Evolutionary conservation across 2,329 filamentous ascomycete genomes (phyloP), one percentile per base, ranked within the genome.

Genomic region (Penicillium italicum): DNA sequence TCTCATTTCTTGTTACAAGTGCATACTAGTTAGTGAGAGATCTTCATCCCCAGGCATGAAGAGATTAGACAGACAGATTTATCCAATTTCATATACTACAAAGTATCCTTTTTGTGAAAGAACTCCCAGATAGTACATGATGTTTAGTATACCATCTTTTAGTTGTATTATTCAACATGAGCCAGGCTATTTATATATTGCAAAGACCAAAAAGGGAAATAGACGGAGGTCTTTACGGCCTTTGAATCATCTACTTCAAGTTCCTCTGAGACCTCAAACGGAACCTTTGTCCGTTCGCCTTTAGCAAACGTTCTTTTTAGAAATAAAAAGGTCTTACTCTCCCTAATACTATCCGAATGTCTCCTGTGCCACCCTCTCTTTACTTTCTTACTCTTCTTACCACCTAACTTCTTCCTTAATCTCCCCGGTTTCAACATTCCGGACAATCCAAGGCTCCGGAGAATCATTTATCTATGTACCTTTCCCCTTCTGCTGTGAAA

Each of bases 101-200:
- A n/a, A n/a, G n/a, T n/a, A n/a, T n/a, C n/a, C n/a, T n/a, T n/a
- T n/a, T n/a, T n/a, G n/a, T n/a, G n/a, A n/a, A n/a, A n/a, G n/a
- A n/a, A n/a, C n/a, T n/a, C n/a, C n/a, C n/a, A n/a, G n/a, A n/a
- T n/a, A n/a, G n/a, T n/a, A n/a, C n/a, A n/a, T n/a, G n/a, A n/a
- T n/a, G n/a, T n/a, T n/a, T n/a, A n/a, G n/a, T n/a, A n/a, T n/a
- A n/a, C n/a, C n/a, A n/a, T n/a, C n/a, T n/a, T n/a, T n/a, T n/a
- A n/a, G n/a, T n/a, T n/a, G n/a, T n/a, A n/a, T n/a, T n/a, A n/a
- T n/a, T n/a, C n/a, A n/a, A n/a, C n/a, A n/a, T n/a, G n/a, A 61
- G 59, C 63, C 51, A 54, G 62, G 62, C 61, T 60, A 61, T 60
- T 62, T 55, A 47, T 55, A 60, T 61, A 61, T 57, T 56, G 56